These are phyloP conservation scores for Trichoderma breve DNA, from an alignment of 2,329 filamentous ascomycete genomes.

Conservation along the genomic window DNA sequence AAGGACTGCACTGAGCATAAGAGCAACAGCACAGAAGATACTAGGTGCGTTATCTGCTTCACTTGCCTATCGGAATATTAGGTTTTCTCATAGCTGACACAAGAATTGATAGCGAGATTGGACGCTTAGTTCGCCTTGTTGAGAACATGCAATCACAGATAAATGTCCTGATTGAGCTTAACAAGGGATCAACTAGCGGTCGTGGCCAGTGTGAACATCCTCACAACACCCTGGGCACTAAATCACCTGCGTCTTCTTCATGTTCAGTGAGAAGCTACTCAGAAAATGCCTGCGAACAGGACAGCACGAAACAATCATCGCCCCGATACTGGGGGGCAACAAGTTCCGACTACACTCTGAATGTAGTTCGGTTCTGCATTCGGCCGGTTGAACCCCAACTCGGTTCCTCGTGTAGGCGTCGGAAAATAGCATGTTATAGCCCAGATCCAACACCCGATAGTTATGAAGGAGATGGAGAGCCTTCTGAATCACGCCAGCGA, in stretches of 20 bases:
- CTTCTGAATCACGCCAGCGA: neutral
- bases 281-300: neutral
- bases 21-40: neutral
- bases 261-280: neutral
- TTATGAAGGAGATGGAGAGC: neutral
- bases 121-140: neutral
- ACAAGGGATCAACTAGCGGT: neutral
- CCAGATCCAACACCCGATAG: neutral
- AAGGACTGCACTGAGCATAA: neutral
- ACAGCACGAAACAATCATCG: neutral
- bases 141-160: neutral
- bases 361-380: neutral
- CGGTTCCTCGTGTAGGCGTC: neutral
- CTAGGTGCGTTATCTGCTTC: neutral
- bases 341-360: neutral
- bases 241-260: neutral
- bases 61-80: neutral
- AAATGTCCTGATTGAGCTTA: neutral
- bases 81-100: neutral
- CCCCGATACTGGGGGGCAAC: neutral
- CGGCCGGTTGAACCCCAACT: too few species aligned
- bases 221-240: neutral
- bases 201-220: neutral
- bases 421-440: neutral
- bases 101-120: neutral